A percentile compares a stretch with the other conserved stretches of the same genome.
Evolutionary conservation across 306 rosid species (phyloP).

Genomic region (Pterocarpus santalinus): DNA sequence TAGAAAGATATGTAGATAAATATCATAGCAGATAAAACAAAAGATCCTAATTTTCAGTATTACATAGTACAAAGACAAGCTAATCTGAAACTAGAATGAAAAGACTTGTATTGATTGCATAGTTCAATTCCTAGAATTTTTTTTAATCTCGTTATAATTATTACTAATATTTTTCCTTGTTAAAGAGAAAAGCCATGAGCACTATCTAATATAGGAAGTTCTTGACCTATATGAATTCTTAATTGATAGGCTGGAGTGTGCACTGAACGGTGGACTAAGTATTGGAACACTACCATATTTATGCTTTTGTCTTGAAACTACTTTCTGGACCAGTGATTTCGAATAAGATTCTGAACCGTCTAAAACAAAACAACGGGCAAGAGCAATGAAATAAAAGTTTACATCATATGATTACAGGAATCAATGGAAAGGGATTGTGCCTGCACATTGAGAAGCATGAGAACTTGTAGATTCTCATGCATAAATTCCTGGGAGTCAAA

Average conservation of each 20-base stretch:
- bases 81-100: slow-evolving; percentile 19
- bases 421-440: background rate
- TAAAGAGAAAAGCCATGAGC: slow-evolving; percentile 1
- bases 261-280: slow-evolving; percentile 19
- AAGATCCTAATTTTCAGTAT: background rate
- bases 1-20: slow-evolving; percentile 4
- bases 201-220: background rate
- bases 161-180: background rate
- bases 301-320: slow-evolving; percentile 5
- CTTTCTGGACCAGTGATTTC: slow-evolving; percentile 11
- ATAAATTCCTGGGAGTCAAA: background rate
- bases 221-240: background rate
- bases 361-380: background rate
- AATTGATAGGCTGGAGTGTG: background rate
- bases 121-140: background rate
- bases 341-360: background rate
- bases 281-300: background rate
- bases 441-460: slow-evolving; percentile 9
- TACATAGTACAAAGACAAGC: slow-evolving; percentile 18
- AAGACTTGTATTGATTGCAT: background rate
- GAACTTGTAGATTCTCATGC: slow-evolving; percentile 3
- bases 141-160: background rate
- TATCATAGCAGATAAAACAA: slow-evolving; percentile 39
- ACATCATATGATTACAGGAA: background rate
- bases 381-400: background rate